Evolutionary conservation across 2,329 filamentous ascomycete genomes (phyloP).

Genomic region (Cladosporium sp.): DNA sequence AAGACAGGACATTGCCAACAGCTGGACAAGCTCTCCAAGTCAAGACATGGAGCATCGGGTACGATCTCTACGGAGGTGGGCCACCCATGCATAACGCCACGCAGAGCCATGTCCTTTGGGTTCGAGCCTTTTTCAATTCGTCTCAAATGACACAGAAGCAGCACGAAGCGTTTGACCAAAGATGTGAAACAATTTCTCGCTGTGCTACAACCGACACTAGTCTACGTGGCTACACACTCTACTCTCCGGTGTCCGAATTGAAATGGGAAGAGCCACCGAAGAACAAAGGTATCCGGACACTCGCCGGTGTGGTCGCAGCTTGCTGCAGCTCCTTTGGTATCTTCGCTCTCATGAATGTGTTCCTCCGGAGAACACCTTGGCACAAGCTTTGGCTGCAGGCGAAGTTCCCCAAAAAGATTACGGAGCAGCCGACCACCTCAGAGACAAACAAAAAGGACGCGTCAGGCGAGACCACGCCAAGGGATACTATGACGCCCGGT

Average conservation of each 20-base stretch:
- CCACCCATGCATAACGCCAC: conserved; percentile 36
- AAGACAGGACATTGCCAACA: conserved; percentile 32
- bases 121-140: conserved; percentile 46
- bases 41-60: conserved; percentile 45
- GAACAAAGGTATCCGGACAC: conserved; percentile 17
- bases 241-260: conserved; percentile 15
- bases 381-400: conserved; percentile 13
- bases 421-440: not conserved
- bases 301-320: conserved; percentile 26
- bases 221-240: conserved; percentile 21
- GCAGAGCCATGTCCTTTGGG: conserved; percentile 39
- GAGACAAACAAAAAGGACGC: not conserved
- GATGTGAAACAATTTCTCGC: not conserved
- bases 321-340: conserved; percentile 26
- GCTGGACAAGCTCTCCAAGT: conserved; percentile 39
- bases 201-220: conserved; percentile 13
- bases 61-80: conserved; percentile 39
- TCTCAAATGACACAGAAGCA: conserved; percentile 32
- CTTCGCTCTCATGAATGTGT: conserved; percentile 24
- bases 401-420: not conserved
- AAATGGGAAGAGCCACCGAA: conserved; percentile 17
- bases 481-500: not conserved
- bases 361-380: conserved; percentile 26
- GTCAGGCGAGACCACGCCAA: not conserved
- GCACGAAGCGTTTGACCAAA: conserved; percentile 14